Percentiles rank a stretch among this genome's conserved stretches.
Evolutionary conservation across 192 early-diverging fungal species (phyloP).

Genomic region (Rhizophlyctis rosea): DNA sequence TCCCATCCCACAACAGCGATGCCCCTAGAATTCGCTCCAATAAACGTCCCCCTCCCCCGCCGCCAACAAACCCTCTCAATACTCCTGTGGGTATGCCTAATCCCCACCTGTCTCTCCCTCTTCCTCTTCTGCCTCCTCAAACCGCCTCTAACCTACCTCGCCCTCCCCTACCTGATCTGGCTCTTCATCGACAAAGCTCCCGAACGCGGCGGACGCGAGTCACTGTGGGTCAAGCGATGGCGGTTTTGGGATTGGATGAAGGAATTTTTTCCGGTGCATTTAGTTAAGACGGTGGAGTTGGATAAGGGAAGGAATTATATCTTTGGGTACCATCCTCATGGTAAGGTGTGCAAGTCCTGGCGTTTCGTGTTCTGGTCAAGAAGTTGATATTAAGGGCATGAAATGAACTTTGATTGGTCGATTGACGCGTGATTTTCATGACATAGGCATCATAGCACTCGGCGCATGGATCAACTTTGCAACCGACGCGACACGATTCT

Average conservation of each 20-base stretch:
- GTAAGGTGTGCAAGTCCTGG: too few relatives aligned
- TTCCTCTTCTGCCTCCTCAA: conserved; percentile 61
- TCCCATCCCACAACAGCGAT: too few relatives aligned
- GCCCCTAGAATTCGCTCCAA: conserved; percentile 63
- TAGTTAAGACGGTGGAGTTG: conserved; percentile 80
- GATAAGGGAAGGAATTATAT: conserved; percentile 84
- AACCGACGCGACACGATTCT: conserved; percentile 76
- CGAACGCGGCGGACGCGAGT: conserved; percentile 73
- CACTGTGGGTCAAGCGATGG: conserved; percentile 46
- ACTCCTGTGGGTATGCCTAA: conserved; percentile 55
- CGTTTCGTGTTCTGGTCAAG: too few relatives aligned
- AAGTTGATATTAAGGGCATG: too few relatives aligned
- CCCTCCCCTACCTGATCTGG: conserved; percentile 72
- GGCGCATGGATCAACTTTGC: conserved; percentile 80
- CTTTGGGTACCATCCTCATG: conserved; percentile 90
- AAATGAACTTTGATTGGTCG: too few relatives aligned
- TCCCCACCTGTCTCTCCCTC: conserved; percentile 51
- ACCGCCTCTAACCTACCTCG: conserved; percentile 46
- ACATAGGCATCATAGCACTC: conserved; percentile 72
- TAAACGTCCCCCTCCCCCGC: conserved; percentile 60
- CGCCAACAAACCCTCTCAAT: conserved; percentile 67
- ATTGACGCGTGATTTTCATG: too few relatives aligned
- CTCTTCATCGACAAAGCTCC: conserved; percentile 71
- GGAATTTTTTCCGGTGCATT: conserved; percentile 74
- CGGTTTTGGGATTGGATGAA: conserved; percentile 73